Conservation (phyloP, 2,329 filamentous ascomycete species). For the Calcarisporium arbuscula region DNA sequence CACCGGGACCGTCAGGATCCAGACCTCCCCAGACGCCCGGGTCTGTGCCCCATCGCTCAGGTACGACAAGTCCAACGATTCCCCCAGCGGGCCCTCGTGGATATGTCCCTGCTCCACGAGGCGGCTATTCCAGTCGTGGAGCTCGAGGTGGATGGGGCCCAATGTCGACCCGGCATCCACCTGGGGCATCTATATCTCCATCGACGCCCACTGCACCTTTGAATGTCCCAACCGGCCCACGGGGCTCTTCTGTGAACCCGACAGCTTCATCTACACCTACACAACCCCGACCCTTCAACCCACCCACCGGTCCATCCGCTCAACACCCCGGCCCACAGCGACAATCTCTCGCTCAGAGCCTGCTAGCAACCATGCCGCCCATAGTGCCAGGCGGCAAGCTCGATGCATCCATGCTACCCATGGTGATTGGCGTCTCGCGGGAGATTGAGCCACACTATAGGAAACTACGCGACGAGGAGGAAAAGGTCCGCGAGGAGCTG, state of each 20-base stretch:
- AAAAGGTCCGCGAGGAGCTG: constrained; percentile 48
- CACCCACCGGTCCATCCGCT: constrained; percentile 48
- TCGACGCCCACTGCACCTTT: constrained; percentile 33
- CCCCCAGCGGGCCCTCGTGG: constrained; percentile 50
- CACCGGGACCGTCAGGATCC: constrained; percentile 25
- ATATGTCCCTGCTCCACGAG: constrained; percentile 39
- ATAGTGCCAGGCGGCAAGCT: constrained; percentile 49
- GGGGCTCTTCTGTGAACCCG: constrained; percentile 25
- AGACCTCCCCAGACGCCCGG: constrained; percentile 28
- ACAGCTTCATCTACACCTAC: constrained; percentile 32
- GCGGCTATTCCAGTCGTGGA: constrained; percentile 36
- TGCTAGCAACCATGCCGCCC: constrained; percentile 44
- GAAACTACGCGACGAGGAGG: constrained; percentile 52
- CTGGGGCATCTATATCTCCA: constrained; percentile 30
- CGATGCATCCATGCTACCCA: constrained; percentile 38
- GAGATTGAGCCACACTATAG: constrained; percentile 49
- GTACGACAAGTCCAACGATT: constrained; percentile 38
- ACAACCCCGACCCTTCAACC: constrained; percentile 46
- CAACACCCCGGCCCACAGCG: constrained; percentile 29
- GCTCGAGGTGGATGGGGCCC: constrained; percentile 40
- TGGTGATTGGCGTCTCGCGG: constrained; percentile 41
- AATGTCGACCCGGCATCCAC: constrained; percentile 24
- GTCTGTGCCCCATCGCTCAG: constrained; percentile 27
- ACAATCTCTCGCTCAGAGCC: constrained; percentile 44
- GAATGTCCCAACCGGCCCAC: constrained; percentile 43